Evolutionary conservation across 192 early-diverging fungal species (phyloP).

Genomic region (Coemansia sp.): DNA sequence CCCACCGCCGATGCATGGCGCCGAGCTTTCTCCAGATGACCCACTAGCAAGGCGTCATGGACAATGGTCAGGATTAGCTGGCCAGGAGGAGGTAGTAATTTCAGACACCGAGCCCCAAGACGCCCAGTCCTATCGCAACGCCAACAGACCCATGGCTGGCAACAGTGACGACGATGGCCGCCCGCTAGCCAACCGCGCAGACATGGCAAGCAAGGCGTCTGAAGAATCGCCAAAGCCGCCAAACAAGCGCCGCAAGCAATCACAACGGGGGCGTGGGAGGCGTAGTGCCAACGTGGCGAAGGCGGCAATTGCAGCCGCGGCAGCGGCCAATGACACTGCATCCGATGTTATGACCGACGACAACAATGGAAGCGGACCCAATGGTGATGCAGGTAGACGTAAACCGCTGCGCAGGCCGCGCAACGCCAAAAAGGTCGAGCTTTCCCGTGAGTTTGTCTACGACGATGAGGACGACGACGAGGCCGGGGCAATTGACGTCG

Average conservation of each 20-base stretch:
- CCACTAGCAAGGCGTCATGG: conserved; percentile 14
- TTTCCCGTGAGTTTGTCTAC: conserved; percentile 45
- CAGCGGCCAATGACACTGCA: conserved; percentile 1
- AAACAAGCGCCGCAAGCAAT: conserved; percentile 25
- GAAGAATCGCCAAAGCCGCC: conserved; percentile 15
- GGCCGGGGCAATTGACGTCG: conserved; percentile 4
- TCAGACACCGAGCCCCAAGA: conserved; percentile 22
- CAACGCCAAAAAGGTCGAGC: conserved; percentile 36
- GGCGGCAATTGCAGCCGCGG: conserved; percentile 9
- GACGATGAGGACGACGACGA: conserved; percentile 43
- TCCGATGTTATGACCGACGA: conserved; percentile 11
- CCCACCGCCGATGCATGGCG: background rate
- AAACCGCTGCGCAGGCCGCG: conserved; percentile 20
- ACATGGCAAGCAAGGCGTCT: background rate
- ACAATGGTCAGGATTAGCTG: conserved; percentile 1
- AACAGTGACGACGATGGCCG: conserved; percentile 37
- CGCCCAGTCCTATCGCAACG: background rate
- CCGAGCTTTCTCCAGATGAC: conserved; percentile 11
- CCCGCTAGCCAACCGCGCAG: conserved; percentile 25
- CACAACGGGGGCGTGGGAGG: conserved; percentile 7
- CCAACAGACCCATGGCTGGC: background rate
- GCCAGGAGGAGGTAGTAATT: conserved; percentile 12
- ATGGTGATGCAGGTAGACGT: conserved; percentile 10
- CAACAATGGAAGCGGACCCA: conserved; percentile 4
- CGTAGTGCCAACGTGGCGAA: conserved; percentile 20